These are phyloP conservation scores for Amyloporia xantha DNA, from an alignment of 768 basidiomycete genomes.

Conservation along the genomic window DNA sequence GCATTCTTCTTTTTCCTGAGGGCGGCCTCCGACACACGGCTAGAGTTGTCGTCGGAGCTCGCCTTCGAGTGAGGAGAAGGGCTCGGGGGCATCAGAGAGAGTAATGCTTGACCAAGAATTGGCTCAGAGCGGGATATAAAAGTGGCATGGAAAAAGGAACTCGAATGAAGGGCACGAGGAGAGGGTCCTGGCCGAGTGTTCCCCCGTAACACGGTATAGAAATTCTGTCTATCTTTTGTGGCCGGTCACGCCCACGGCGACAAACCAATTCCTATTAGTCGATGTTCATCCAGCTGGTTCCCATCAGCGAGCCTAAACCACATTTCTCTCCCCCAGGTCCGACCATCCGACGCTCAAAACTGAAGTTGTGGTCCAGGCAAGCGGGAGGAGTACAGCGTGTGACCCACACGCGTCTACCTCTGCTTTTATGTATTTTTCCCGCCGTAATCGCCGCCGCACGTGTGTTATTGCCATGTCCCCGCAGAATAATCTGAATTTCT, in stretches of 20 bases:
- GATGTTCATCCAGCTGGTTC: constrained; percentile 7
- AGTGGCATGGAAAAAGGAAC: constrained; percentile 45
- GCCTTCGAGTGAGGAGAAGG: constrained; percentile 29
- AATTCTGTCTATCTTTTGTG: constrained; percentile 6
- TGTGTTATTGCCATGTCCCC: constrained; percentile 4
- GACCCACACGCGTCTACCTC: constrained; percentile 11
- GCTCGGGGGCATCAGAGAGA: constrained; percentile 15
- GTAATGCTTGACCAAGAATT: background rate
- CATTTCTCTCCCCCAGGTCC: constrained; percentile 15
- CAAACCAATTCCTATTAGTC: constrained; percentile 3
- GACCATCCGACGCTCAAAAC: constrained; percentile 9
- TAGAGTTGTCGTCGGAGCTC: constrained; percentile 32
- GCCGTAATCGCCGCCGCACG: constrained; percentile 14
- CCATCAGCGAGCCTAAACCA: constrained; percentile 16
- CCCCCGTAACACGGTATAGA: constrained; percentile 2
- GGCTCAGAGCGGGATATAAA: constrained; percentile 33
- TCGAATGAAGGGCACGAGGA: constrained; percentile 65
- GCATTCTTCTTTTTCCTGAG: constrained; percentile 86
- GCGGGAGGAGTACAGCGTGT: constrained; percentile 11
- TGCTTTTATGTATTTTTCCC: background rate
- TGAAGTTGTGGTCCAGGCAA: constrained; percentile 6
- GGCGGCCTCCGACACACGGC: constrained; percentile 58
- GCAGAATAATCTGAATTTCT: background rate
- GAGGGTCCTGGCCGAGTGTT: constrained; percentile 14
- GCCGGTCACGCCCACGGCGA: constrained; percentile 6